Base-by-base conservation (phyloP, 371 early-diverging fungal genomes). In the Lichtheimia corymbifera region DNA sequence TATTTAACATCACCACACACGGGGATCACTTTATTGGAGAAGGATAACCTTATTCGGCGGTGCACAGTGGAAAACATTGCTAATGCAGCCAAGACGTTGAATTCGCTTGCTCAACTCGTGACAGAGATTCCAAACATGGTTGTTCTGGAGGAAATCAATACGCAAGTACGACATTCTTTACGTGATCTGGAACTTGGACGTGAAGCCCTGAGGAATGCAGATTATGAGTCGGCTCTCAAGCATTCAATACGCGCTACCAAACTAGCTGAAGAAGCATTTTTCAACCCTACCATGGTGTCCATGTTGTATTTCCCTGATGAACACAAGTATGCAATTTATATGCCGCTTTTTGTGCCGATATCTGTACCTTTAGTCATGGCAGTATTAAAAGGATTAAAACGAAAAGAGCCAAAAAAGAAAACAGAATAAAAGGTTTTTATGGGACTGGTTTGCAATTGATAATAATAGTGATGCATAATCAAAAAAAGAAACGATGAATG, bases 231-330 rank as follows among this genome's bases (percentile, higher is more conserved):
- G 4, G 90, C 90, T 0, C 68, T 90, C 27, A 49, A 69, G 15
- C 68, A 74, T 11, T 83, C 93, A 0, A 79, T 88, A 14, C 64
- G 71, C 2, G 95, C 94, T 0, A 71, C 93, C 9, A 75, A 74
- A 20, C 61, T 81, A 17, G 86, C 97, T 0, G 95, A 96, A 72
- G 73, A 82, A 12, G 97, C 97, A 4, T 98, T 98, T 67, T 97
- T 96, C 83, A 93, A 98, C 62, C 95, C 95, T 0, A 93, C 93
- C 11, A 97, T 98, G 97, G 94, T 97, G 1, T 87, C 96, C 3
- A 83, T 96, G 89, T 83, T 97, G 4, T 98, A 98, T 68, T 98
- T 98, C 75, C 98, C 98, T 1, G 91, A 92, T 62, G 97, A 98
- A 68, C 98, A 98, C 77, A 95, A 93, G 68, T 91, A 90, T 56